Conservation (phyloP, 2,329 filamentous ascomycete genomes). For the Hymenoscyphus fraxineus region DNA sequence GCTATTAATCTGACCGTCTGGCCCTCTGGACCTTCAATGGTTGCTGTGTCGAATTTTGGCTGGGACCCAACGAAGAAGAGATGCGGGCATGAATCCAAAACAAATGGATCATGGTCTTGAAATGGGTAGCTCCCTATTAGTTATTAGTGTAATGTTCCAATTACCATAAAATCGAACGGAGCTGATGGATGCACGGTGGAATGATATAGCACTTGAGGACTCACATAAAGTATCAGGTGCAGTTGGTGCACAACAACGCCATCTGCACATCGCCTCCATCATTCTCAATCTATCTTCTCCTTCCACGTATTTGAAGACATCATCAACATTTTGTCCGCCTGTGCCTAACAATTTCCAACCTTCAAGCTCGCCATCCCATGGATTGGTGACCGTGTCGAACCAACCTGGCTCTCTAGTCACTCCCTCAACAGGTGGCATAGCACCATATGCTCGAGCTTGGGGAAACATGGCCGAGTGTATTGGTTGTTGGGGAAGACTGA, state of each 20-base stretch:
- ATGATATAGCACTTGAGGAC: slow-evolving; percentile 35
- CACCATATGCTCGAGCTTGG: slow-evolving; percentile 63
- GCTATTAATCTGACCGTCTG: slow-evolving; percentile 75
- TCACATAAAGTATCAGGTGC: slow-evolving; percentile 92
- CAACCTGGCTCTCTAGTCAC: slow-evolving; percentile 56
- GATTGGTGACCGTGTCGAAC: slow-evolving; percentile 89
- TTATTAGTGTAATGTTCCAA: slow-evolving; percentile 10
- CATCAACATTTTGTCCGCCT: slow-evolving; percentile 88
- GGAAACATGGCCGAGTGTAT: slow-evolving; percentile 93
- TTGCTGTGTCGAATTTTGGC: slow-evolving; percentile 67
- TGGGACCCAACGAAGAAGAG: slow-evolving; percentile 89
- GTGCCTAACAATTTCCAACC: slow-evolving; percentile 86
- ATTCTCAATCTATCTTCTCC: slow-evolving; percentile 74
- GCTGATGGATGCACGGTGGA: background rate
- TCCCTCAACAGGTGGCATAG: slow-evolving; percentile 35
- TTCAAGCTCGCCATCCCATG: slow-evolving; percentile 85
- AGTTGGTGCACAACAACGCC: slow-evolving; percentile 87
- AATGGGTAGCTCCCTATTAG: slow-evolving; percentile 85
- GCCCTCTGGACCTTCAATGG: slow-evolving; percentile 63
- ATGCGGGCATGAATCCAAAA: slow-evolving; percentile 81
- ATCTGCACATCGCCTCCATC: slow-evolving; percentile 92
- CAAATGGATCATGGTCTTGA: slow-evolving; percentile 87
- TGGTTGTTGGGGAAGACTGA: slow-evolving; percentile 85
- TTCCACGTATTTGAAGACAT: slow-evolving; percentile 87
- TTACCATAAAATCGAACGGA: background rate